Conservation (phyloP, 768 basidiomycete genomes). For the Gautieria morchelliformis region DNA sequence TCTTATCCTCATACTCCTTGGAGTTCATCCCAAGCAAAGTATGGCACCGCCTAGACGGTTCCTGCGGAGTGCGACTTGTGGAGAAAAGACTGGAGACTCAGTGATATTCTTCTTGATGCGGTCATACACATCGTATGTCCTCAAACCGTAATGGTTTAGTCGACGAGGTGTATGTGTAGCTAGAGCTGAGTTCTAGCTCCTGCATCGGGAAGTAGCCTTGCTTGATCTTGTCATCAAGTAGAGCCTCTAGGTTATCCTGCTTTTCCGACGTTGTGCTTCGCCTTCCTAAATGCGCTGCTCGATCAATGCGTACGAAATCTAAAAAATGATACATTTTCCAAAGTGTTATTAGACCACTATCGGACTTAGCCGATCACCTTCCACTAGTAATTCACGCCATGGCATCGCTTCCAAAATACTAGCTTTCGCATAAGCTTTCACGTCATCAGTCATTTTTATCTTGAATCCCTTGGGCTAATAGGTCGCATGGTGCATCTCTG, state of each 20-base stretch:
- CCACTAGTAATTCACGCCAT: constrained; percentile 75
- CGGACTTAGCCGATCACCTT: constrained; percentile 41
- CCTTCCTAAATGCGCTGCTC: constrained; percentile 81
- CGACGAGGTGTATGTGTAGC: no score
- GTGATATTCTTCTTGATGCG: constrained; percentile 92
- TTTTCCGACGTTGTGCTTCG: constrained; percentile 84
- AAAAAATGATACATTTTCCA: background rate
- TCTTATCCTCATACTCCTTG: constrained; percentile 51
- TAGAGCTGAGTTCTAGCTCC: constrained; percentile 90
- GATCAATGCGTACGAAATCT: constrained; percentile 78
- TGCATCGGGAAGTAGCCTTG: constrained; percentile 90
- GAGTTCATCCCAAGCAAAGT: constrained; percentile 85
- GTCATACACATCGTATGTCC: constrained; percentile 84
- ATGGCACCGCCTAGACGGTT: constrained; percentile 79
- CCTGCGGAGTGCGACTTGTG: constrained; percentile 85
- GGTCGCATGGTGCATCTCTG: constrained; percentile 57
- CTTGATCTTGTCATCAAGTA: constrained; percentile 74
- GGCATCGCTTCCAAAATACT: constrained; percentile 88
- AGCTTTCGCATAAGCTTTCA: constrained; percentile 65
- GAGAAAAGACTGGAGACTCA: constrained; percentile 96
- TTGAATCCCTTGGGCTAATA: constrained; percentile 74
- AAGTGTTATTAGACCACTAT: background rate
- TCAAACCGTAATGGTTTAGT: constrained; percentile 83
- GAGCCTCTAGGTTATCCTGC: constrained; percentile 66
- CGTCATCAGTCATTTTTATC: constrained; percentile 74